Evolutionary conservation across 1,284 basidiomycete genomes (phyloP).

Genomic region (Fomitopsis pinicola): DNA sequence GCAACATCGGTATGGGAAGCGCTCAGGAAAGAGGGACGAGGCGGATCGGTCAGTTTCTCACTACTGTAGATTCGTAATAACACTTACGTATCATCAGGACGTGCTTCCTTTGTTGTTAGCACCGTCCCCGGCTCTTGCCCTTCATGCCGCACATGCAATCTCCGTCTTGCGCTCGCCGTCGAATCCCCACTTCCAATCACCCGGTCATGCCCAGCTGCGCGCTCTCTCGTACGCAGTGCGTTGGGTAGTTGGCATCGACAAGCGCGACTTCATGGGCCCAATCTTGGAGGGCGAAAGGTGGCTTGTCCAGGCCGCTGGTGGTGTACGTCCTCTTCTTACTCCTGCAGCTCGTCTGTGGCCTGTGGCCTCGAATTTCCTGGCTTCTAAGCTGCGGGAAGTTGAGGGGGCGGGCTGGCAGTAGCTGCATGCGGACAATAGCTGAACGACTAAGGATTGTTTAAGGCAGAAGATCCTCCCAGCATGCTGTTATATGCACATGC

Average conservation of each 20-base stretch:
- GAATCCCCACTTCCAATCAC: slow-evolving; percentile 40
- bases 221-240: slow-evolving; percentile 64
- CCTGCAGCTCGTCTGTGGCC: neutral
- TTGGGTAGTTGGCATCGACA: slow-evolving; percentile 67
- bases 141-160: slow-evolving; percentile 61
- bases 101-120: slow-evolving; percentile 66
- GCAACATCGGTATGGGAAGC: slow-evolving; percentile 86
- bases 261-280: slow-evolving; percentile 50
- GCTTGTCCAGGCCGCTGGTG: slow-evolving; percentile 77
- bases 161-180: slow-evolving; percentile 17
- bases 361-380: neutral
- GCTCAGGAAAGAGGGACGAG: slow-evolving; percentile 74
- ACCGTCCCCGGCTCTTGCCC: slow-evolving; percentile 53
- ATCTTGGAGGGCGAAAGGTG: slow-evolving; percentile 71
- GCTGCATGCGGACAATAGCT: neutral
- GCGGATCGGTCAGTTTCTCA: slow-evolving; percentile 57
- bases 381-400: neutral
- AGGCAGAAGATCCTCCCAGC: slow-evolving; percentile 78
- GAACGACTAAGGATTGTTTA: slow-evolving; percentile 25
- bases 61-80: neutral
- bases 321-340: slow-evolving; percentile 42
- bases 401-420: neutral
- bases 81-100: slow-evolving; percentile 41
- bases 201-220: slow-evolving; percentile 58
- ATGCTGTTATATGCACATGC: slow-evolving; percentile 74